A percentile compares a stretch with the other conserved stretches of the same genome.
These are phyloP conservation scores for Trichosporon sp. DNA, from an alignment of 1,284 basidiomycete species.

Conservation along the genomic window DNA sequence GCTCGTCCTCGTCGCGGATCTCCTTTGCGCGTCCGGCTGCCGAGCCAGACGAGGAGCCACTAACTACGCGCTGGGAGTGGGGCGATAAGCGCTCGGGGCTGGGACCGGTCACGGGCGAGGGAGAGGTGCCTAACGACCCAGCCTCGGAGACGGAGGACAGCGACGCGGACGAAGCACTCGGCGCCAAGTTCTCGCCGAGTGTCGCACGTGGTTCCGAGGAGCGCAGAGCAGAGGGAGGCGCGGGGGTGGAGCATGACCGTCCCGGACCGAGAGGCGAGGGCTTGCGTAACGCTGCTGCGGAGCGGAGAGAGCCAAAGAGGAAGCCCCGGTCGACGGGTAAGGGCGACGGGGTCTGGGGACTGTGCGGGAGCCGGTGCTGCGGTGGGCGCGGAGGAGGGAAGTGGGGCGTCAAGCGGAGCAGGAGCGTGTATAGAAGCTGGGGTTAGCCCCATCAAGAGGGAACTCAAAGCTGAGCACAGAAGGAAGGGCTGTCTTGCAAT, in stretches of 20 bases:
- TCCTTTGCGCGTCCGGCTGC: not conserved
- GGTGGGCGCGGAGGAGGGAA: not conserved
- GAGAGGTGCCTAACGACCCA: not conserved
- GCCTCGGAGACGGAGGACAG: not conserved
- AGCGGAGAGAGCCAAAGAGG: not conserved
- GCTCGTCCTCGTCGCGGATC: not conserved
- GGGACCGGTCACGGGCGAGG: not conserved
- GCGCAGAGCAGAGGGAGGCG: not conserved
- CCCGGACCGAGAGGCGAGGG: not conserved
- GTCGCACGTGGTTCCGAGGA: not conserved
- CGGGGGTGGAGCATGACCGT: not conserved
- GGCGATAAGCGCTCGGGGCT: not conserved
- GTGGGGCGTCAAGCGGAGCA: not conserved
- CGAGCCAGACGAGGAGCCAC: not conserved
- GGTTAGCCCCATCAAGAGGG: not conserved
- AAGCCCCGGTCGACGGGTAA: not conserved
- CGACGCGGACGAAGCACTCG: not conserved
- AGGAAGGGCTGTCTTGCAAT: not conserved
- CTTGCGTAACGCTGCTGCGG: not conserved
- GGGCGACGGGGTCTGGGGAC: not conserved
- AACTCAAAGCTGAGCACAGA: no score
- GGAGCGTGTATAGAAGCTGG: not conserved
- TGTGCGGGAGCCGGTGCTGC: not conserved
- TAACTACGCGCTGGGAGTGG: not conserved
- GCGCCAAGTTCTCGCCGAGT: not conserved